A percentile compares a stretch with the other conserved stretches of the same genome.
Evolutionary conservation across 768 basidiomycete species (phyloP).

Genomic region (Termitomyces bulborhizus): DNA sequence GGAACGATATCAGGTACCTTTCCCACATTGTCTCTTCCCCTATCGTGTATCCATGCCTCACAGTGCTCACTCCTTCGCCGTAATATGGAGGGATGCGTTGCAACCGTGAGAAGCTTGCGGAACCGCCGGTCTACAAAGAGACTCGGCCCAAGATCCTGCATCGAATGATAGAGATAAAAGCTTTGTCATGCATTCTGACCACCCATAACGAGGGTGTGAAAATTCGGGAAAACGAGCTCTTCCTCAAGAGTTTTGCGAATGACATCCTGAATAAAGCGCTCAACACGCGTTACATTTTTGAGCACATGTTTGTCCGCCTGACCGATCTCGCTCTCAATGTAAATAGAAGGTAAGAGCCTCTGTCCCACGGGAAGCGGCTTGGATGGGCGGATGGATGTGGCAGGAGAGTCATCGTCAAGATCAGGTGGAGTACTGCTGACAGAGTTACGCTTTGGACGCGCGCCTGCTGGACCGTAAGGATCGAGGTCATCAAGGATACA

Average conservation of each 20-base stretch:
- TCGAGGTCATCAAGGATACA: conserved; percentile 87
- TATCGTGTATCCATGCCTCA: neutral
- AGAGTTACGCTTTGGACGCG: conserved; percentile 43
- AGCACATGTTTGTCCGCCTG: conserved; percentile 93
- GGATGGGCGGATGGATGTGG: conserved; percentile 34
- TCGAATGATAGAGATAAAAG: neutral
- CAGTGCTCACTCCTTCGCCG: neutral
- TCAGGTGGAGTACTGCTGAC: conserved; percentile 51
- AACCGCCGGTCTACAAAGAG: neutral
- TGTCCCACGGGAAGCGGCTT: conserved; percentile 79
- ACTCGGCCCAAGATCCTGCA: neutral
- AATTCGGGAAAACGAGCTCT: conserved; percentile 94
- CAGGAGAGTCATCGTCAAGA: conserved; percentile 48
- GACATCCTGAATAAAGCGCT: conserved; percentile 93
- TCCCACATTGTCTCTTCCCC: neutral
- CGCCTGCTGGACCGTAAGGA: conserved; percentile 71
- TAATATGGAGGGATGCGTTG: neutral
- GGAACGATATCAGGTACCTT: neutral
- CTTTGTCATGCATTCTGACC: conserved; percentile 9
- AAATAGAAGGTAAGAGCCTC: conserved; percentile 76
- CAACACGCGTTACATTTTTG: conserved; percentile 93
- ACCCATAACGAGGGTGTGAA: conserved; percentile 61
- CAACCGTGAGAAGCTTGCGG: neutral
- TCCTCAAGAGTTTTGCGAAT: conserved; percentile 94
- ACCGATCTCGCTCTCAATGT: conserved; percentile 96